Evolutionary conservation across 1,139 yeast genomes (phyloP).

Genomic region (Kurtzmaniella quercitrusa): DNA sequence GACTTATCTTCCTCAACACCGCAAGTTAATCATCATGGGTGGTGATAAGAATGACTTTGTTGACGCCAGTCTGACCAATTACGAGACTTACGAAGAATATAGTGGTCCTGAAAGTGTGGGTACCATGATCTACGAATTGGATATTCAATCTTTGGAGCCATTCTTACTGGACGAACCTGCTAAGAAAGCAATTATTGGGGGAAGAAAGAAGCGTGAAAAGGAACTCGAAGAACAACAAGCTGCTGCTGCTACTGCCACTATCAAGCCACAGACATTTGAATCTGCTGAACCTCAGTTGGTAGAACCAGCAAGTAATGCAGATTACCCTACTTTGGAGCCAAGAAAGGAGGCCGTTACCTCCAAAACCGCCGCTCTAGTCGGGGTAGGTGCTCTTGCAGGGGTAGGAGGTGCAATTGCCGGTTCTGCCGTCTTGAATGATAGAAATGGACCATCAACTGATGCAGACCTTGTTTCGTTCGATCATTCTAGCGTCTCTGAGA

Average conservation of each 20-base stretch:
- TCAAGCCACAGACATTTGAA: neutral
- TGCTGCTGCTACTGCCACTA: neutral
- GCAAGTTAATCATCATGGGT: constrained; percentile 82
- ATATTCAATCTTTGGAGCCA: constrained; percentile 36
- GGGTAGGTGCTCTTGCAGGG: constrained; percentile 11
- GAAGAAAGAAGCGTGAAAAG: constrained; percentile 5
- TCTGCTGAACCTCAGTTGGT: neutral
- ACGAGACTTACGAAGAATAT: constrained; percentile 46
- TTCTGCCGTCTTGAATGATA: neutral
- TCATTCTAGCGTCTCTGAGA: constrained; percentile 1
- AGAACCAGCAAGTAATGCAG: neutral
- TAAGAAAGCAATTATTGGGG: constrained; percentile 15
- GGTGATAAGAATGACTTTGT: constrained; percentile 75
- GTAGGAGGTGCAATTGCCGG: constrained; percentile 11
- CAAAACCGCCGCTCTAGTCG: constrained; percentile 8
- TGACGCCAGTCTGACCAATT: constrained; percentile 30
- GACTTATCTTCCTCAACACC: constrained; percentile 61
- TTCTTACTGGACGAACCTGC: constrained; percentile 17
- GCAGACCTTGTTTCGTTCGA: constrained; percentile 9
- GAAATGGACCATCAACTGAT: constrained; percentile 3
- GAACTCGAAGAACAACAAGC: constrained; percentile 3
- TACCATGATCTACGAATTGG: constrained; percentile 64
- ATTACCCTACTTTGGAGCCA: neutral
- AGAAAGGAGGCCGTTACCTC: constrained; percentile 13
- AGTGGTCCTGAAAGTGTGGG: constrained; percentile 44